Evolutionary conservation across 129 eudicot species (phyloP), one percentile per base, ranked within the genome.

Genomic region (Kitagawia praeruptora): DNA sequence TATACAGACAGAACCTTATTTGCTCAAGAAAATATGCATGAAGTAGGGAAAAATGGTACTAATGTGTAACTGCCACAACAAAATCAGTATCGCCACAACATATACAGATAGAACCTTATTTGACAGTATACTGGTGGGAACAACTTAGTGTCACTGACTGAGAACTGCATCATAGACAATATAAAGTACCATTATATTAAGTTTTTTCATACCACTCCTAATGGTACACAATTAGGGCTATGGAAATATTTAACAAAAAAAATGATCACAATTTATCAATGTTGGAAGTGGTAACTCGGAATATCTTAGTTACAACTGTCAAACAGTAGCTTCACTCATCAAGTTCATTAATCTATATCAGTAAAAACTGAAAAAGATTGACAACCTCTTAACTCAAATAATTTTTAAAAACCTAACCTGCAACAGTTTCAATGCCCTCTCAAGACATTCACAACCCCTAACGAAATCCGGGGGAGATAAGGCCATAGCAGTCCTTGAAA

Each of bases 401-500:
- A 9, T 7, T 42, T 41, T 47, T 3, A 44, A 25, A 16, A 74
- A 46, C n/a, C 77, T 69, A 46, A 87, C 99, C 91, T 95, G 99
- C 84, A 96, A 82, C 75, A 96, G 83, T 79, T 88, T 96, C 79
- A 96, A 85, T 6, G 99, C 99, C 80, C 96, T 86, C 85, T 90
- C 98, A 48, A 96, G 85, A 81, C 81, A 81, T 83, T 92, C 98
- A 85, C 98, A 96, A 28, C 97, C 99, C 85, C 82, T 78, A n/a
- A 96, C 82, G 73, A 83, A 90, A 85, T 96, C 97, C 2, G 99
- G 98, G 38, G 97, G 99, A 56, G 93, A 82, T 66, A 92, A n/a
- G 1, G 90, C 92, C 99, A 96, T 92, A 19, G 94, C 87, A 81
- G 91, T 96, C 87, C 99, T 89, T 0, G 97, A 92, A 40, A 89